Conservation (phyloP, 169 alveolate genomes). For the Plasmodium coatneyi region DNA sequence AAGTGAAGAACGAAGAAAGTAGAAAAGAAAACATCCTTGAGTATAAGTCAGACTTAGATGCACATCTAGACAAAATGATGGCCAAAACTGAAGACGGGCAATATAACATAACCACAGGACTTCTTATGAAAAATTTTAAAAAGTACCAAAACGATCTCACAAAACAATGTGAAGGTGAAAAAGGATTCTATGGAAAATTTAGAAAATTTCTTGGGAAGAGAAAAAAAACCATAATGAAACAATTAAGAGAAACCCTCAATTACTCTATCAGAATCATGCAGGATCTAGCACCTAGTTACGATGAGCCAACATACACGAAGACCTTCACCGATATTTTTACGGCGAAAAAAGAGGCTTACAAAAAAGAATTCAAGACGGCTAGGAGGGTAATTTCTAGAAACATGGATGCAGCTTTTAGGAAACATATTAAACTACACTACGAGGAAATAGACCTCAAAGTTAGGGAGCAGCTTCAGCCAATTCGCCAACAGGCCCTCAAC, state of each 20-base stretch:
- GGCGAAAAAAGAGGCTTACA: neutral
- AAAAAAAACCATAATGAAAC: neutral
- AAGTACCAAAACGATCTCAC: neutral
- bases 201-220: conserved; percentile 14
- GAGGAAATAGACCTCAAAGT: neutral
- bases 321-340: conserved; percentile 7
- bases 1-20: conserved; percentile 12
- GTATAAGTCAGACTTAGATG: conserved; percentile 10
- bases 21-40: neutral
- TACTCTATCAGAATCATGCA: conserved; percentile 11
- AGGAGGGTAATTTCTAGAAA: conserved; percentile 16
- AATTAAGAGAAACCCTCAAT: conserved; percentile 11
- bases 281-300: conserved; percentile 45
- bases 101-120: neutral
- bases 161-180: neutral
- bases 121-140: neutral
- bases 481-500: neutral
- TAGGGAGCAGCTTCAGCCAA: neutral
- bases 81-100: conserved; percentile 5
- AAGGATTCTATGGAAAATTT: conserved; percentile 29
- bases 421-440: neutral
- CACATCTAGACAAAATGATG: neutral
- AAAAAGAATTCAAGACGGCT: neutral
- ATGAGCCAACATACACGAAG: neutral
- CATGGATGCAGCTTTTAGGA: neutral